Base-by-base conservation (phyloP, 139 green algal genomes). In the Volvox africanus region DNA sequence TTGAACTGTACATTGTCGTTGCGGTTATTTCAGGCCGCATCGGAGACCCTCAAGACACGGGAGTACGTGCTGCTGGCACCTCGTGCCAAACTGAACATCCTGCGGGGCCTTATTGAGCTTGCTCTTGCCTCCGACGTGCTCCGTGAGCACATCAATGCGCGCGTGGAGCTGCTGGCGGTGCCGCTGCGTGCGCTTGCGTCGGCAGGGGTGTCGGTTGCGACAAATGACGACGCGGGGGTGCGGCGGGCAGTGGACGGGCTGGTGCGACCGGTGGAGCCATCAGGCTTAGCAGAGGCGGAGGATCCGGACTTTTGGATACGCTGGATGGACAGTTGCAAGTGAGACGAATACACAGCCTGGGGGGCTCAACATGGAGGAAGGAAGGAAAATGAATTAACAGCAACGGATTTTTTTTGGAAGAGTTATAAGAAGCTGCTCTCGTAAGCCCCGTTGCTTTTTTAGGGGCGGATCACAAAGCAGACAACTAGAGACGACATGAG, bases 31-130 rank as follows among this genome's bases (percentile, higher is more conserved):
- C 90, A 94, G 92, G 94, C 88, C 9, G 84, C 89, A 1, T 91
- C 91, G 0, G 37, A 89, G 65, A 32, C 86, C 73, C 86, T 96
- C 35, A 87, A 93, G 61, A 88, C 71, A 0, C 75, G 91, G 30
- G 96, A 98, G 89, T 98, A 97, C 86, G 33, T 92, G 9, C 91
- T 96, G 50, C 90, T 99, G 61, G 33, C 37, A 1, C 28, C 94
- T 0, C 55, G 80, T 16, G 85, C 95, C 84, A 95, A 96, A 61
- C 78, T 98, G 35, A 77, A 91, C 24, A 91, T 98, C 69, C 94
- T 99, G 87, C 80, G 75, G 1, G 92, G 81, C 30, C 94, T 98
- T 50, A 44, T 95, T 22, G 88, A 95, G 21, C 78, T 97, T 33
- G 96, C 94, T 18, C 90, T 98, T n/a, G 82, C 85, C 5, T 93